phyloP scores from a whole-genome alignment of 495 filamentous ascomycete genomes.

The Hypomontagnella monticulosa region DNA sequence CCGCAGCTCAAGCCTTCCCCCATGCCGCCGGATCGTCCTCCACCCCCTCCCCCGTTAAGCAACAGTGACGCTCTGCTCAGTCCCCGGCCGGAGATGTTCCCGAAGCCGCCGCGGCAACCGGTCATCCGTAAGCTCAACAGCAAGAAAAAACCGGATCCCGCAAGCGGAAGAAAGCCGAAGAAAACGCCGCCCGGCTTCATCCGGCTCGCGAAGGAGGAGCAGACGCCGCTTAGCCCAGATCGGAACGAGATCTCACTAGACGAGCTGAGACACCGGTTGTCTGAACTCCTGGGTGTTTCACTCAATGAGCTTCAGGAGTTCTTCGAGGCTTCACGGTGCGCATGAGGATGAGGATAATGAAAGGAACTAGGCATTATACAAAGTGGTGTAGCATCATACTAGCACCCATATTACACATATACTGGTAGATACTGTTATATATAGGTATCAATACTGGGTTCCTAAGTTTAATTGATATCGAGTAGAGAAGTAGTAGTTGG shows the following conservation, averaged over 20 bases:
- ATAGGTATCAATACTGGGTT: too few relatives aligned
- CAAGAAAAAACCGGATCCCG: slow-evolving; percentile 1
- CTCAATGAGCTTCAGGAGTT: slow-evolving; percentile 39
- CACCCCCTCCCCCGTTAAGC: too few relatives aligned
- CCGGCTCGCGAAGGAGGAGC: slow-evolving; percentile 11
- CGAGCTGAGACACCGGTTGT: slow-evolving; percentile 40
- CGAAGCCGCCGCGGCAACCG: slow-evolving; percentile 22
- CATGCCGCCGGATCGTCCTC: background rate
- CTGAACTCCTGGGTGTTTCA: slow-evolving; percentile 41
- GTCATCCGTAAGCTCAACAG: background rate
- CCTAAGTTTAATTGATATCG: too few relatives aligned
- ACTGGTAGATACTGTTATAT: too few relatives aligned
- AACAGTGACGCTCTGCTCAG: too few relatives aligned
- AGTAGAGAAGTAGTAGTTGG: too few relatives aligned
- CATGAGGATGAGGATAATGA: background rate
- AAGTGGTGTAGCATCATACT: too few relatives aligned
- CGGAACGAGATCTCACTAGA: slow-evolving; percentile 42
- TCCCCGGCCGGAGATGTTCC: slow-evolving; percentile 20
- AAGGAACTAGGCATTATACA: too few relatives aligned
- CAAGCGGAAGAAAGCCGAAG: background rate
- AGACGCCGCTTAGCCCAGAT: slow-evolving; percentile 7
- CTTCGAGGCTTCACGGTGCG: slow-evolving; percentile 35
- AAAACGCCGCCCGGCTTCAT: slow-evolving; percentile 11
- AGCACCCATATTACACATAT: too few relatives aligned
- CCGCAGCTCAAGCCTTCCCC: slow-evolving; percentile 17